Conservation (phyloP, 768 basidiomycete species). For the Xanthoconium stramineum region DNA sequence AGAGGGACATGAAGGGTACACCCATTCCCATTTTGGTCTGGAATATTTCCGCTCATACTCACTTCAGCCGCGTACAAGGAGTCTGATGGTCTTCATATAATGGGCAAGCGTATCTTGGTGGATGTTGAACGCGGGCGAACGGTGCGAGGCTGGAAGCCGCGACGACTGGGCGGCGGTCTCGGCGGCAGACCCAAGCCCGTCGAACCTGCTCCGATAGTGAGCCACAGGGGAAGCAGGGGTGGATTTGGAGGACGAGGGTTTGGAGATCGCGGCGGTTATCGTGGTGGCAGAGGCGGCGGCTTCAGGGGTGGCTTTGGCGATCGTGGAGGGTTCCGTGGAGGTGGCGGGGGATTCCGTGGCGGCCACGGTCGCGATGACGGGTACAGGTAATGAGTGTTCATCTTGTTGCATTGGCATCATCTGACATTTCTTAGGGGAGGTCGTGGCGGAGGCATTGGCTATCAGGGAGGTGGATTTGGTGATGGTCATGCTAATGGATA, state of each 20-base stretch:
- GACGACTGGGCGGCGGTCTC: slow-evolving; percentile 94
- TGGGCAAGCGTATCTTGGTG: slow-evolving; percentile 93
- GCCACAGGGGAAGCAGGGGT: slow-evolving; percentile 33
- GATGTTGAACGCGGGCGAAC: slow-evolving; percentile 98
- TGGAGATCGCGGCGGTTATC: slow-evolving; percentile 36
- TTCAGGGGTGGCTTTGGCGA: slow-evolving; percentile 42
- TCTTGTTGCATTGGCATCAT: slow-evolving; percentile 3
- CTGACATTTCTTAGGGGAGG: slow-evolving; percentile 44
- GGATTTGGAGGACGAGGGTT: slow-evolving; percentile 43
- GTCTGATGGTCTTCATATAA: slow-evolving; percentile 93
- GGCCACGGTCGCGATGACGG: slow-evolving; percentile 39
- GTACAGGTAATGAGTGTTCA: slow-evolving; percentile 42
- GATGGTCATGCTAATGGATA: slow-evolving; percentile 53
- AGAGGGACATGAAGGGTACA: slow-evolving; percentile 98
- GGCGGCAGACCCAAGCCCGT: slow-evolving; percentile 93
- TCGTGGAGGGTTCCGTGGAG: slow-evolving; percentile 42
- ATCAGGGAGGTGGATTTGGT: slow-evolving; percentile 56
- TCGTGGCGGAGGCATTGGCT: slow-evolving; percentile 73
- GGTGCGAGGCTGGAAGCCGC: slow-evolving; percentile 97
- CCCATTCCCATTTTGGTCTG: slow-evolving; percentile 9
- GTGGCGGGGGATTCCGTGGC: slow-evolving; percentile 36
- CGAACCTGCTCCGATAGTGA: slow-evolving; percentile 35
- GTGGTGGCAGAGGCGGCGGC: slow-evolving; percentile 42
- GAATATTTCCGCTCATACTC: slow-evolving; percentile 16
- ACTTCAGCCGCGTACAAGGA: slow-evolving; percentile 90